These are phyloP conservation scores for Thelonectria olida DNA, from an alignment of 2,329 filamentous ascomycete species.

Conservation along the genomic window DNA sequence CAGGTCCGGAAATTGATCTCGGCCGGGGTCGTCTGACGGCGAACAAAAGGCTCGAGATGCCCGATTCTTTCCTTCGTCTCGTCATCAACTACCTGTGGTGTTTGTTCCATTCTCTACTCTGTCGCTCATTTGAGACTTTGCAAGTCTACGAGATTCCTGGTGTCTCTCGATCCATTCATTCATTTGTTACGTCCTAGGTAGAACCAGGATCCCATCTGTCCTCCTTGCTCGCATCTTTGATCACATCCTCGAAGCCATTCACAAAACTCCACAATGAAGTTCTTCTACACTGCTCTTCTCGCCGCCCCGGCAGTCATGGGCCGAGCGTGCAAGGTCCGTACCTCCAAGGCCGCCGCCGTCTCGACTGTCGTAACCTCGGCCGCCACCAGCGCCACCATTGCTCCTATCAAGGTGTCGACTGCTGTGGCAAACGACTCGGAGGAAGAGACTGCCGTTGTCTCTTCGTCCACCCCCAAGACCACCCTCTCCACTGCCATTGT, in stretches of 20 bases:
- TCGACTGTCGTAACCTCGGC: constrained; percentile 10
- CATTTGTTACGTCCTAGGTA: constrained; percentile 25
- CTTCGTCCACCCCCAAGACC: constrained; percentile 12
- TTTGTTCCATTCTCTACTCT: constrained; percentile 22
- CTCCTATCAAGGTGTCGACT: constrained; percentile 8
- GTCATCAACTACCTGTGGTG: constrained; percentile 6
- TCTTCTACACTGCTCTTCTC: constrained; percentile 35
- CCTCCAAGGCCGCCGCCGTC: constrained; percentile 12
- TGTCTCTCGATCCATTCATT: constrained; percentile 25
- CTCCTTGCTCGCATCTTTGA: neutral
- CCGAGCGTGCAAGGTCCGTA: constrained; percentile 33
- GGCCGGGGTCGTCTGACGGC: neutral
- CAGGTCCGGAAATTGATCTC: constrained; percentile 23
- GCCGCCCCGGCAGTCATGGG: constrained; percentile 40
- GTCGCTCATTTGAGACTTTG: constrained; percentile 28
- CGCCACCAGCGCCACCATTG: constrained; percentile 16
- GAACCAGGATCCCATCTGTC: constrained; percentile 21
- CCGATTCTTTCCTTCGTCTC: neutral
- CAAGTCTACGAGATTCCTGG: constrained; percentile 21
- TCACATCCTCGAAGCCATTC: neutral
- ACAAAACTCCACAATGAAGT: constrained; percentile 36
- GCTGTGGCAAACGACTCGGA: constrained; percentile 8
- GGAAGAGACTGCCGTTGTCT: neutral
- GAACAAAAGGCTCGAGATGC: constrained; percentile 1
- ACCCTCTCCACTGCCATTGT: constrained; percentile 25